phyloP scores from a whole-genome alignment of 192 early-diverging fungal genomes.

The Cetraspora pellucida region DNA sequence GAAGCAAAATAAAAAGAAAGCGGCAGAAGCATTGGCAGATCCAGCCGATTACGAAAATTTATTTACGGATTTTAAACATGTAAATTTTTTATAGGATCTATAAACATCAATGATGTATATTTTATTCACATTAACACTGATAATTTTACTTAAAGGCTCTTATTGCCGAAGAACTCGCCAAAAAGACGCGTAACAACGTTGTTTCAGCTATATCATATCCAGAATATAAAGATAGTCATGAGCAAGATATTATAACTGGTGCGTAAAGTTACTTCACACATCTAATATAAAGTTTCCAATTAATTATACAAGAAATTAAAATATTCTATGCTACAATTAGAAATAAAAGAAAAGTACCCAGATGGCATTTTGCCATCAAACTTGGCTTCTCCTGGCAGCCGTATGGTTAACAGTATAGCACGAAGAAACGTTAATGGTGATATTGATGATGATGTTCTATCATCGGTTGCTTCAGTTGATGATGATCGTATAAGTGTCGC shows the following conservation, averaged over 20 bases:
- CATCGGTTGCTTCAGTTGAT: conserved; percentile 27
- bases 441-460: conserved; percentile 20
- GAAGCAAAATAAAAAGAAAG: conserved; percentile 72
- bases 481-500: conserved; percentile 36
- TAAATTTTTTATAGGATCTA: not conserved
- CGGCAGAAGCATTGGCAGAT: conserved; percentile 85
- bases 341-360: conserved; percentile 34
- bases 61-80: conserved; percentile 80
- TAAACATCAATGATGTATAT: not conserved
- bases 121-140: not conserved
- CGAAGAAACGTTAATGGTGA: conserved; percentile 37
- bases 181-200: conserved; percentile 35
- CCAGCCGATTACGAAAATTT: conserved; percentile 82
- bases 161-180: conserved; percentile 54
- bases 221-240: conserved; percentile 59
- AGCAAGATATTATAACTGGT: conserved; percentile 62
- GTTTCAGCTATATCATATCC: conserved; percentile 54
- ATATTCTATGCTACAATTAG: not conserved
- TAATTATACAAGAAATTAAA: not conserved
- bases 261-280: conserved; percentile 34
- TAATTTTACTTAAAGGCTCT: conserved; percentile 37
- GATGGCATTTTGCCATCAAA: conserved; percentile 30
- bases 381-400: conserved; percentile 2
- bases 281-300: not conserved
- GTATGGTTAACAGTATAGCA: conserved; percentile 26